Conservation (phyloP, 805 yeast genomes). For the Candida stauntonica region DNA sequence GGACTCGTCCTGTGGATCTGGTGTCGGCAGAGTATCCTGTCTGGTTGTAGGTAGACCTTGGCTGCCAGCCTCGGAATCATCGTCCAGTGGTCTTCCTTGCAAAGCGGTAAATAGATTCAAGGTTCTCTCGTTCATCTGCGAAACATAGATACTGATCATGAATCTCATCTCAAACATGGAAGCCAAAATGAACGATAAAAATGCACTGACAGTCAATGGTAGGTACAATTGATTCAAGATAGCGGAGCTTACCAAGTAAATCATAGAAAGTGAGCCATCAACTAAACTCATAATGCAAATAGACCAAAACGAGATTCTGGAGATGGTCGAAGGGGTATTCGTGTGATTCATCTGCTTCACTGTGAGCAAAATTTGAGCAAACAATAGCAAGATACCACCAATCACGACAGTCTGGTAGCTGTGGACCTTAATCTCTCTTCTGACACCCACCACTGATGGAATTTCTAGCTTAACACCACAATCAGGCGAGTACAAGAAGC, state of each 20-base stretch:
- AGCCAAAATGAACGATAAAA: slow-evolving; percentile 64
- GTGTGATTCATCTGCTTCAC: slow-evolving; percentile 64
- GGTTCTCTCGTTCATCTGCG: slow-evolving; percentile 69
- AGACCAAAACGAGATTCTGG: slow-evolving; percentile 68
- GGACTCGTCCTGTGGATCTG: slow-evolving; percentile 42
- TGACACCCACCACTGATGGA: slow-evolving; percentile 45
- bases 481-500: slow-evolving; percentile 80
- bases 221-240: slow-evolving; percentile 54
- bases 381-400: slow-evolving; percentile 18
- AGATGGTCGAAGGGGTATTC: slow-evolving; percentile 75
- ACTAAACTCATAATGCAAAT: slow-evolving; percentile 57
- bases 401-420: slow-evolving; percentile 19
- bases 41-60: slow-evolving; percentile 21
- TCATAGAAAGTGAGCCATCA: slow-evolving; percentile 66
- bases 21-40: slow-evolving; percentile 17
- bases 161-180: slow-evolving; percentile 74
- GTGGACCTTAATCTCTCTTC: slow-evolving; percentile 42
- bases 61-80: slow-evolving; percentile 7
- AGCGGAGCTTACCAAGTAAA: slow-evolving; percentile 55
- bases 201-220: slow-evolving; percentile 65
- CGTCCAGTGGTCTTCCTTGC: slow-evolving; percentile 52
- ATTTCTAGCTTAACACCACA: slow-evolving; percentile 60
- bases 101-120: slow-evolving; percentile 63
- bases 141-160: slow-evolving; percentile 57
- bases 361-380: slow-evolving; percentile 31